Percentiles rank a stretch among this genome's conserved stretches.
Evolutionary conservation across 768 basidiomycete species (phyloP).

Genomic region (Trichaptum fuscoviolaceum): DNA sequence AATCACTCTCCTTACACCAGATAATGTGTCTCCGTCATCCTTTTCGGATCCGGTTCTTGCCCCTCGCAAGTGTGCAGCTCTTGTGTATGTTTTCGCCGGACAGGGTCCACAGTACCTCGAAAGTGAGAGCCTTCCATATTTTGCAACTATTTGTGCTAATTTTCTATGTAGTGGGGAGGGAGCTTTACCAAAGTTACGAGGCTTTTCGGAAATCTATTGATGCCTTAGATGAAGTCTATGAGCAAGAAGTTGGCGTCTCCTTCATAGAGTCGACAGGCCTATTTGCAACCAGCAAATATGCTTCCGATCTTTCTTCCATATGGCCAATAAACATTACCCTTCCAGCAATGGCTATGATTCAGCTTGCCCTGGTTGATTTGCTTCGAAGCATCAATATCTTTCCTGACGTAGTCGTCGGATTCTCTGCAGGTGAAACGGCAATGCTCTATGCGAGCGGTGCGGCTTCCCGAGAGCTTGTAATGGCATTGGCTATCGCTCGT

Average conservation of each 20-base stretch:
- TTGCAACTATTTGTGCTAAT: not conserved
- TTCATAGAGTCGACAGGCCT: constrained; percentile 32
- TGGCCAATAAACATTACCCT: constrained; percentile 34
- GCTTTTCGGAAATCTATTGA: constrained; percentile 34
- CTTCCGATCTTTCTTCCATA: constrained; percentile 12
- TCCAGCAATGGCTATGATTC: constrained; percentile 38
- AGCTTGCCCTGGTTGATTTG: constrained; percentile 41
- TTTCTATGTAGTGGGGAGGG: constrained; percentile 28
- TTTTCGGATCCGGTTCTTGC: constrained; percentile 25
- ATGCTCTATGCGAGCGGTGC: constrained; percentile 41
- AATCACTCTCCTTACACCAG: constrained; percentile 23
- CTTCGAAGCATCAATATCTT: constrained; percentile 29
- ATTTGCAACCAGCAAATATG: constrained; percentile 22
- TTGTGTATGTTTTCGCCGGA: constrained; percentile 36
- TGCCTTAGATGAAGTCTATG: constrained; percentile 32
- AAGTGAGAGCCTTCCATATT: constrained; percentile 22
- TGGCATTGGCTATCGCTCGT: constrained; percentile 40
- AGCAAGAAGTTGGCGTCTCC: constrained; percentile 27
- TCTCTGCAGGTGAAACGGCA: constrained; percentile 44
- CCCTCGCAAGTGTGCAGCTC: constrained; percentile 21
- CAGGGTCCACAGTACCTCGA: constrained; percentile 36
- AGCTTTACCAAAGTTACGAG: constrained; percentile 28
- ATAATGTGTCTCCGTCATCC: constrained; percentile 6
- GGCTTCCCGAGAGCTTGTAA: constrained; percentile 31
- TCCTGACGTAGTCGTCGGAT: constrained; percentile 37